A percentile compares a stretch with the other conserved stretches of the same genome.
phyloP scores from a whole-genome alignment of 805 yeast species.

The Candida multigemmis region DNA sequence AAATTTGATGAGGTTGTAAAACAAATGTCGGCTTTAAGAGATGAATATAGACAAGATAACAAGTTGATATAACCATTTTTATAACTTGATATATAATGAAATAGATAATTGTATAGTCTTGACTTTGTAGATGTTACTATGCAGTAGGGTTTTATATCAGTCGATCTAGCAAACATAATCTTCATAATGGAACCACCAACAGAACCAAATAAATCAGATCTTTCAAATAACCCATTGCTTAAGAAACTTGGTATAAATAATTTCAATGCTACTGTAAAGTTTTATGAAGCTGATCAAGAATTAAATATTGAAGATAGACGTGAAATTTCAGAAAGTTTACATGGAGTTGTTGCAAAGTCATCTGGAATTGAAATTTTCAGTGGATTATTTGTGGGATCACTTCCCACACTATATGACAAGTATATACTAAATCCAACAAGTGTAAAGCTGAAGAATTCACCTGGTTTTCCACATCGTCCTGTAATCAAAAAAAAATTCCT shows the following conservation, averaged over 20 bases:
- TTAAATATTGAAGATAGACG: slow-evolving; percentile 21
- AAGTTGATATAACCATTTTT: slow-evolving; percentile 16
- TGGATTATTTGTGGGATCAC: no score
- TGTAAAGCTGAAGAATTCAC: slow-evolving; percentile 2
- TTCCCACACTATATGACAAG: slow-evolving; percentile 21
- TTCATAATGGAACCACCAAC: no score
- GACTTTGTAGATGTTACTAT: no score
- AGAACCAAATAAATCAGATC: not conserved
- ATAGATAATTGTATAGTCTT: no score
- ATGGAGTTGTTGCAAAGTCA: slow-evolving; percentile 12
- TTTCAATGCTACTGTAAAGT: slow-evolving; percentile 26
- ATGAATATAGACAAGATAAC: slow-evolving; percentile 69
- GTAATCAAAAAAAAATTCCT: no score
- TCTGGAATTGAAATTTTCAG: slow-evolving; percentile 17
- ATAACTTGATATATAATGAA: no score
- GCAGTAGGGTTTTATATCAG: no score
- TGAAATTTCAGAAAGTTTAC: slow-evolving; percentile 20
- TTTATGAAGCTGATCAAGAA: slow-evolving; percentile 31
- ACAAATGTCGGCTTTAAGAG: slow-evolving; percentile 61
- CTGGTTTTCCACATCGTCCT: slow-evolving; percentile 17
- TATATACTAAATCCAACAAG: slow-evolving; percentile 1
- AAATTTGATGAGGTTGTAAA: slow-evolving; percentile 61
- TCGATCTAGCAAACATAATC: no score
- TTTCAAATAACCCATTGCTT: slow-evolving; percentile 15
- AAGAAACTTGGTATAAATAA: slow-evolving; percentile 21